phyloP scores from a whole-genome alignment of 2,329 filamentous ascomycete species.

The Pseudogymnoascus sp. region DNA sequence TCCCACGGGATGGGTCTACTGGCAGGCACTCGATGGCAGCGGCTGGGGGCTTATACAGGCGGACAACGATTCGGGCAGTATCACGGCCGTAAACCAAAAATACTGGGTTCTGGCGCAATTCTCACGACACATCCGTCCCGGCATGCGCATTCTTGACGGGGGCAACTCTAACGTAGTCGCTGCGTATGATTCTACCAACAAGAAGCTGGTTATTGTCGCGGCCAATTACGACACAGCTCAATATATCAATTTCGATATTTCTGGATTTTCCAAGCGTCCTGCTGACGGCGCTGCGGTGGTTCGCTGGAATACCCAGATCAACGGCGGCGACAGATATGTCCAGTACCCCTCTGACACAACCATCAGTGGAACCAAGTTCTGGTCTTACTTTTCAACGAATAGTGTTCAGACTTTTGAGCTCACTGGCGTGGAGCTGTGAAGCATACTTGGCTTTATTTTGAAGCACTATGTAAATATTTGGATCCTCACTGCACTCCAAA shows the following conservation, averaged over 20 bases:
- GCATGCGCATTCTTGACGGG: constrained; percentile 34
- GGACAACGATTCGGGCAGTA: constrained; percentile 29
- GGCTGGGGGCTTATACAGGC: constrained; percentile 36
- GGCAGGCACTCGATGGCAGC: constrained; percentile 34
- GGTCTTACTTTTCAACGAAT: constrained; percentile 30
- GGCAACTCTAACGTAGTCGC: constrained; percentile 31
- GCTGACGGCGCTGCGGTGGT: constrained; percentile 28
- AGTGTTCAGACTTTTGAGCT: constrained; percentile 35
- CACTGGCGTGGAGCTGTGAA: background rate
- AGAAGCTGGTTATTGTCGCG: constrained; percentile 33
- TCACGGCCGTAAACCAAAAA: constrained; percentile 30
- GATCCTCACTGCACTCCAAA: too few species aligned
- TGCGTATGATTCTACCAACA: constrained; percentile 30
- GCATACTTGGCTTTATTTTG: background rate
- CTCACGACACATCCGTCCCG: constrained; percentile 33
- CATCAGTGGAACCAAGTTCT: constrained; percentile 31
- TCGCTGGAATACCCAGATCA: constrained; percentile 33
- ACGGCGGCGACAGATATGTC: constrained; percentile 31
- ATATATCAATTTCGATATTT: constrained; percentile 34
- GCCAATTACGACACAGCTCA: constrained; percentile 33
- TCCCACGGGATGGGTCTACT: constrained; percentile 38
- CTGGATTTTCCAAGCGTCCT: constrained; percentile 22
- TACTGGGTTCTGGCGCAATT: constrained; percentile 38
- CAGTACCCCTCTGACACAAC: constrained; percentile 25
- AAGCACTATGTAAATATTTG: background rate